A percentile compares a stretch with the other conserved stretches of the same genome.
phyloP scores from a whole-genome alignment of 1,139 yeast genomes.

The Blastobotrys illinoisensis region DNA sequence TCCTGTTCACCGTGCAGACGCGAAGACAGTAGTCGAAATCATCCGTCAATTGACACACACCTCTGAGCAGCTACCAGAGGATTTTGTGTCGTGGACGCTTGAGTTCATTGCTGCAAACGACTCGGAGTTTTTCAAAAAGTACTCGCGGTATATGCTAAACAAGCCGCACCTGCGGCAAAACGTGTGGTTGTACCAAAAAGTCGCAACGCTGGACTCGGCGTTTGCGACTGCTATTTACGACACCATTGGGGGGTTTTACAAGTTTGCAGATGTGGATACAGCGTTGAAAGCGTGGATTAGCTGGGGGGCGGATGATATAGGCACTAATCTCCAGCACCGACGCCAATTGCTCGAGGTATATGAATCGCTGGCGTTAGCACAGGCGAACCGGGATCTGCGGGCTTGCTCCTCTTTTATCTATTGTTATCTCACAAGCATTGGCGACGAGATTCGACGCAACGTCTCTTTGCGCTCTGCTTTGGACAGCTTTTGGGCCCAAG shows the following conservation, averaged over 20 bases:
- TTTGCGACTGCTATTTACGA: neutral
- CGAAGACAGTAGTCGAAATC: neutral
- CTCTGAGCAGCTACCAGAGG: neutral
- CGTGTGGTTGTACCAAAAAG: neutral
- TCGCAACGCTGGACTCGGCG: neutral
- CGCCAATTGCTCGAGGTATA: neutral
- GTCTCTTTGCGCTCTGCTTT: neutral
- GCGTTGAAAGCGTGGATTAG: neutral
- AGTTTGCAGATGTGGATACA: neutral
- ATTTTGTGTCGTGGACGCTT: conserved; percentile 5
- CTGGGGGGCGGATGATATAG: neutral
- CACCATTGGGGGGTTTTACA: neutral
- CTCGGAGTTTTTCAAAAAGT: conserved; percentile 4
- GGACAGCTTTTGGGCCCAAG: neutral
- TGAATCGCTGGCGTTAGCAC: neutral
- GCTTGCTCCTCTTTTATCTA: neutral
- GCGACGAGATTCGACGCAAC: neutral
- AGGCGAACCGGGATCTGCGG: neutral
- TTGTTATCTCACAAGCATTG: neutral
- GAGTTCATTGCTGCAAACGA: neutral
- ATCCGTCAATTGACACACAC: conserved; percentile 9
- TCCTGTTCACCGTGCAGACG: neutral
- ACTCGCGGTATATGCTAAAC: conserved; percentile 5
- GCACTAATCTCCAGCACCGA: neutral
- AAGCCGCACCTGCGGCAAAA: neutral